A percentile compares a stretch with the other conserved stretches of the same genome.
Conservation (phyloP, 805 yeast genomes). For the Lipomyces orientalis region DNA sequence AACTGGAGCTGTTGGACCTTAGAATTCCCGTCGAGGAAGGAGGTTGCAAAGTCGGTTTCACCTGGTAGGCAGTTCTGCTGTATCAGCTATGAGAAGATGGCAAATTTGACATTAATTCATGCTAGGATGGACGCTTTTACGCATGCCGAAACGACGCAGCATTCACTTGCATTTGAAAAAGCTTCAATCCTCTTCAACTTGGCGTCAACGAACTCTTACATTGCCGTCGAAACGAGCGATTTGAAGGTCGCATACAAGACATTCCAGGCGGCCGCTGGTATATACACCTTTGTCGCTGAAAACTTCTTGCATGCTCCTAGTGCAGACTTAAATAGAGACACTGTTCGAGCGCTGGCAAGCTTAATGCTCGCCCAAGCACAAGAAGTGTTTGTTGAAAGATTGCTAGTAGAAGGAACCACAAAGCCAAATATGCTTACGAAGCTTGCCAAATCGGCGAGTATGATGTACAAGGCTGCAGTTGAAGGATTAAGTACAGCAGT, state of each 20-base stretch:
- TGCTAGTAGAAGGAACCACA: constrained; percentile 51
- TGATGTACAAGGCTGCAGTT: constrained; percentile 59
- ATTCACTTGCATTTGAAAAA: constrained; percentile 85
- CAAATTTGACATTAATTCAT: neutral
- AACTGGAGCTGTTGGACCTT: constrained; percentile 76
- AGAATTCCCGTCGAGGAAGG: constrained; percentile 70
- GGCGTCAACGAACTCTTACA: constrained; percentile 64
- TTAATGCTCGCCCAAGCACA: constrained; percentile 87
- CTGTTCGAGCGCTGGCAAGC: constrained; percentile 65
- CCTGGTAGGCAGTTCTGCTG: constrained; percentile 57
- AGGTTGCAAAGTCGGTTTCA: constrained; percentile 65
- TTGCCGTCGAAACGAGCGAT: constrained; percentile 48
- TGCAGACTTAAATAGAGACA: constrained; percentile 70
- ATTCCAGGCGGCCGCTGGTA: constrained; percentile 79
- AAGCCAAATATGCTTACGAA: constrained; percentile 77
- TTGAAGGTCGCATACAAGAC: constrained; percentile 64
- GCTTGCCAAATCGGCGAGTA: constrained; percentile 67
- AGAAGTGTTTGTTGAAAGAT: constrained; percentile 74
- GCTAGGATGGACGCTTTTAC: constrained; percentile 63
- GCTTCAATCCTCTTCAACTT: constrained; percentile 82
- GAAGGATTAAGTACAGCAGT: constrained; percentile 53
- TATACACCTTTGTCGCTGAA: constrained; percentile 71
- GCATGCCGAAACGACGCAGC: constrained; percentile 60
- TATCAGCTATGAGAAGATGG: neutral
- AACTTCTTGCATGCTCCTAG: constrained; percentile 90